phyloP scores from a whole-genome alignment of 1,284 basidiomycete species.

The Moniliophthora roreri region DNA sequence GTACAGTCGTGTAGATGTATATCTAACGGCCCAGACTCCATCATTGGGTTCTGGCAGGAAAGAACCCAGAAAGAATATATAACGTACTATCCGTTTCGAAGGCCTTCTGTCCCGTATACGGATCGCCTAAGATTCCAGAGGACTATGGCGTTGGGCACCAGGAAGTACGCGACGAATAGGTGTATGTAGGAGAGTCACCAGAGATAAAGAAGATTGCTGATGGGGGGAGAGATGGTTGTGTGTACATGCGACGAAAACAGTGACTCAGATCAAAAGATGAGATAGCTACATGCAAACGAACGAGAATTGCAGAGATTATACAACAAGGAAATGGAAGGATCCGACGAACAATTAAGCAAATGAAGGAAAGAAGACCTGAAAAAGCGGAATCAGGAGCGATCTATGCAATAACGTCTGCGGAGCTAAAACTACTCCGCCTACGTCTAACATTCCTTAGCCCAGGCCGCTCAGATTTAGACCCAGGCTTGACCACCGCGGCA shows the following conservation, averaged over 20 bases:
- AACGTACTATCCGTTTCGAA: too few species aligned
- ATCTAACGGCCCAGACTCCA: too few species aligned
- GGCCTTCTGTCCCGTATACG: too few species aligned
- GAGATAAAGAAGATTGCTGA: too few species aligned
- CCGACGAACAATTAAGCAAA: constrained; percentile 6
- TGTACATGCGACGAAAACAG: constrained; percentile 2
- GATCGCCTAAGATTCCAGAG: too few species aligned
- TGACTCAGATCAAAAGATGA: constrained; percentile 8
- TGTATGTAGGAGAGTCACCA: not conserved
- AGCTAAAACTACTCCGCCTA: constrained; percentile 79
- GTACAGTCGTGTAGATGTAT: constrained; percentile 2
- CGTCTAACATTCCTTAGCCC: constrained; percentile 67
- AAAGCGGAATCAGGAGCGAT: constrained; percentile 19
- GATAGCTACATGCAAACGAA: not conserved
- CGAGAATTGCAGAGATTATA: constrained; percentile 9
- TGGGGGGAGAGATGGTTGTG: constrained; percentile 1
- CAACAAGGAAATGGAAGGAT: constrained; percentile 5
- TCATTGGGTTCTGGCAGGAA: too few species aligned
- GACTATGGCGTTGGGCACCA: too few species aligned
- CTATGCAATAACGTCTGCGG: constrained; percentile 75
- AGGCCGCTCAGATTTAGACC: constrained; percentile 67
- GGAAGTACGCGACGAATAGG: not conserved
- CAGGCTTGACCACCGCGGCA: constrained; percentile 65
- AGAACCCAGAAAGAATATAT: too few species aligned
- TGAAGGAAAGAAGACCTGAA: constrained; percentile 5